Conservation (phyloP, 2,329 filamentous ascomycete species). For the Neonectria hederae region DNA sequence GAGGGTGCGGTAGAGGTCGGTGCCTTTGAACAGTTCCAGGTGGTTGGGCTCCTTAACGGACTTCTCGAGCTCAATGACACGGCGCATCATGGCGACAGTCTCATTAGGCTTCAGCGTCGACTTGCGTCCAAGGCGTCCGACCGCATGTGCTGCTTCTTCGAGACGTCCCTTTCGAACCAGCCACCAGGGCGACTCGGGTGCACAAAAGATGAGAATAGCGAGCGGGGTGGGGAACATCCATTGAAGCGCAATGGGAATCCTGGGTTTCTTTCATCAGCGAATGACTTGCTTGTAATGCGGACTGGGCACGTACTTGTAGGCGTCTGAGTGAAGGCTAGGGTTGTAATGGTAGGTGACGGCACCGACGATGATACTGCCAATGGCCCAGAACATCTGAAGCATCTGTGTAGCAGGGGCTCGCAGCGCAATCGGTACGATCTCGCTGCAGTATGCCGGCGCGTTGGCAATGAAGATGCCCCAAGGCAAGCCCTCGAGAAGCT, state of each 20-base stretch:
- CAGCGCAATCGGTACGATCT: conserved; percentile 67
- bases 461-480: conserved; percentile 74
- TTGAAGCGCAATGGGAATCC: conserved; percentile 64
- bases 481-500: conserved; percentile 67
- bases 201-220: conserved; percentile 60
- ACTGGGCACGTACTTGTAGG: conserved; percentile 31
- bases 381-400: conserved; percentile 72
- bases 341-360: conserved; percentile 64
- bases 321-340: not conserved
- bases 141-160: conserved; percentile 53
- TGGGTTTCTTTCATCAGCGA: conserved; percentile 41
- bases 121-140: conserved; percentile 56
- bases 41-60: conserved; percentile 53
- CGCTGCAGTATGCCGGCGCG: conserved; percentile 67
- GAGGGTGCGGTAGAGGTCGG: conserved; percentile 62
- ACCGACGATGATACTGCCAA: conserved; percentile 68
- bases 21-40: conserved; percentile 63
- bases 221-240: conserved; percentile 68
- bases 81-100: conserved; percentile 65
- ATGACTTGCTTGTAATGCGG: conserved; percentile 37
- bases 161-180: conserved; percentile 58
- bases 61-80: conserved; percentile 63
- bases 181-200: conserved; percentile 65
- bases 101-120: conserved; percentile 41
- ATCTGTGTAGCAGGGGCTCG: conserved; percentile 67